Percentiles rank a stretch among this genome's conserved stretches.
Conservation (phyloP, 139 green algal species). For the Diplosphaera chodatii region DNA sequence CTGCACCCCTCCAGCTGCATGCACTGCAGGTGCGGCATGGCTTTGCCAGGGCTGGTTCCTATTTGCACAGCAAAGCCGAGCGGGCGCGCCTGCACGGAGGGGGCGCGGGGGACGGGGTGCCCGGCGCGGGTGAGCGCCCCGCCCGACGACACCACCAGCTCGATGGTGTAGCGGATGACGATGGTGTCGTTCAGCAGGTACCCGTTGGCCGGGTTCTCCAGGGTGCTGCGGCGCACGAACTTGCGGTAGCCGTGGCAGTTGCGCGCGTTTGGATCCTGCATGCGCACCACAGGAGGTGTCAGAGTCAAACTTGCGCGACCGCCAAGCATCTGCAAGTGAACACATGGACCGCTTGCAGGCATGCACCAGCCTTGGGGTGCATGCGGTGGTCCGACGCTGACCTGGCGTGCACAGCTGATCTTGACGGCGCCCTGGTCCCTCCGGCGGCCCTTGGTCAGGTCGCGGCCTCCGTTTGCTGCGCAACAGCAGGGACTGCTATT, state of each 20-base stretch:
- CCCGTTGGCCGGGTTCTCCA: conserved; percentile 73
- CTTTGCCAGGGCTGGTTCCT: no score
- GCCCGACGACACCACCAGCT: conserved; percentile 87
- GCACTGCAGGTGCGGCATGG: no score
- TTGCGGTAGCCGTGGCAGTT: conserved; percentile 98
- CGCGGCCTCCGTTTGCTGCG: conserved; percentile 45
- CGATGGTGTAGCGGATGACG: conserved; percentile 93
- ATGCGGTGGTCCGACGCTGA: no score
- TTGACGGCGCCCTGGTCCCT: conserved; percentile 87
- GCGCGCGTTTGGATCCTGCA: conserved; percentile 86
- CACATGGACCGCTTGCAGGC: no score
- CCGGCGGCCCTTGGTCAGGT: conserved; percentile 85
- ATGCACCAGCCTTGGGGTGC: no score
- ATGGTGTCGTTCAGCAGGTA: conserved; percentile 84
- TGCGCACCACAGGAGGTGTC: no score
- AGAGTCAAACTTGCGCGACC: no score
- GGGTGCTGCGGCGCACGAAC: conserved; percentile 88
- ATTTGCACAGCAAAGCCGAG: no score
- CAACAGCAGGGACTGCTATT: no score
- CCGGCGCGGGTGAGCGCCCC: conserved; percentile 66
- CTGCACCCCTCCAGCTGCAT: no score
- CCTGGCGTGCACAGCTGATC: conserved; percentile 85
- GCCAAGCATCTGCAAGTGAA: no score
- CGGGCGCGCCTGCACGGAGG: background rate
- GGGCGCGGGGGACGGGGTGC: conserved; percentile 1